Evolutionary conservation across 345 rosid species (phyloP).

Genomic region (Garcia nutans): DNA sequence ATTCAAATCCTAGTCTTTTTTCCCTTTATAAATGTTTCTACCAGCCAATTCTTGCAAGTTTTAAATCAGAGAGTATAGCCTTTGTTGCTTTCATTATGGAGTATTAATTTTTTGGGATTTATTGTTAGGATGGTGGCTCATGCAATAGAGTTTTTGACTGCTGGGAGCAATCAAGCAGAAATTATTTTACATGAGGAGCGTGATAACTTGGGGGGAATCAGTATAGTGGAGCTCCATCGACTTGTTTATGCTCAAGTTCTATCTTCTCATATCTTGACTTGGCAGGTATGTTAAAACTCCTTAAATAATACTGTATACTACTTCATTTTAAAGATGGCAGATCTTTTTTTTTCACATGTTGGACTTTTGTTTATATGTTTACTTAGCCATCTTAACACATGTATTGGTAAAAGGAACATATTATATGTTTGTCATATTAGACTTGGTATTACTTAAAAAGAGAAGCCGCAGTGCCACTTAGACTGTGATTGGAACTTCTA

Average conservation of each 20-base stretch:
- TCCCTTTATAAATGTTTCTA: too few species aligned
- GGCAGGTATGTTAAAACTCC: slow-evolving; percentile 71
- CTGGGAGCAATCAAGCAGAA: slow-evolving; percentile 77
- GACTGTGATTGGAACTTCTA: background rate
- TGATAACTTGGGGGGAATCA: slow-evolving; percentile 67
- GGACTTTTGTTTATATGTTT: background rate
- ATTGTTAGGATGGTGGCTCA: slow-evolving; percentile 87
- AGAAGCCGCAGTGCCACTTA: background rate
- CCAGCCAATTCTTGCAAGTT: too few species aligned
- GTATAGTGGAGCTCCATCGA: slow-evolving; percentile 84
- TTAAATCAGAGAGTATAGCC: too few species aligned
- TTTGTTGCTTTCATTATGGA: background rate
- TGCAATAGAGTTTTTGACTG: slow-evolving; percentile 77
- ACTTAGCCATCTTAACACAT: background rate
- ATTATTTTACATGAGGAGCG: slow-evolving; percentile 72
- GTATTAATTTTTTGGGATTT: slow-evolving; percentile 20
- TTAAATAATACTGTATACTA: slow-evolving; percentile 12
- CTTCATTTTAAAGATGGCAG: background rate
- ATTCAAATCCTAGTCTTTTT: background rate
- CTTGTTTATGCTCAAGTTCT: slow-evolving; percentile 95
- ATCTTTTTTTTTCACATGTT: background rate
- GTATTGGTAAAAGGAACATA: background rate
- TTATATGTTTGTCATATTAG: background rate
- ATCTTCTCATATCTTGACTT: slow-evolving; percentile 83
- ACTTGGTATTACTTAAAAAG: background rate